phyloP scores from a whole-genome alignment of 2,329 filamentous ascomycete genomes.

The Microthyrium microscopicum region DNA sequence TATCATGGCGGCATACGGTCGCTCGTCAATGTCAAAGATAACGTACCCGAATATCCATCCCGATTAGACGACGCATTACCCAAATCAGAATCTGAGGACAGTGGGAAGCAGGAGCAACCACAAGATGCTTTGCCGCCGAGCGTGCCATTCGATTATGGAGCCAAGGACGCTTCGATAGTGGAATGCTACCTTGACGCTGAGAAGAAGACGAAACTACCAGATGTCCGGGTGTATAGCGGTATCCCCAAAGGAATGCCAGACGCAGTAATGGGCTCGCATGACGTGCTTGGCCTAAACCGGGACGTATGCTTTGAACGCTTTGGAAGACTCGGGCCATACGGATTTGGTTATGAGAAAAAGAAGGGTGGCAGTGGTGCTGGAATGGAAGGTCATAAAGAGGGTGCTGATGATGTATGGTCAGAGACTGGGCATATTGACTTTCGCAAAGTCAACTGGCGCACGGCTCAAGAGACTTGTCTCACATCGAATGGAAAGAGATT shows the following conservation, averaged over 20 bases:
- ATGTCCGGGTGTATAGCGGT: conserved; percentile 57
- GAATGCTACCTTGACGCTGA: conserved; percentile 66
- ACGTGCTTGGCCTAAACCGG: conserved; percentile 59
- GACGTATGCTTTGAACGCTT: conserved; percentile 90
- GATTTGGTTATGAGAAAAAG: conserved; percentile 65
- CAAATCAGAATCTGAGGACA: conserved; percentile 21
- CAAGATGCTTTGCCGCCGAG: conserved; percentile 15
- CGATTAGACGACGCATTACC: conserved; percentile 40
- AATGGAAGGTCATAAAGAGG: conserved; percentile 67
- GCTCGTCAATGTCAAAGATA: conserved; percentile 47
- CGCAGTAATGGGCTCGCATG: conserved; percentile 72
- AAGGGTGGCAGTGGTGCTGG: conserved; percentile 74
- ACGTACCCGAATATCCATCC: conserved; percentile 66
- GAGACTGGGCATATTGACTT: conserved; percentile 59
- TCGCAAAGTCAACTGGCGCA: conserved; percentile 59
- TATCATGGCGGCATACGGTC: conserved; percentile 80
- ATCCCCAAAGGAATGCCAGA: conserved; percentile 73
- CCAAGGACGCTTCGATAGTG: conserved; percentile 37
- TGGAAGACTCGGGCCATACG: conserved; percentile 76
- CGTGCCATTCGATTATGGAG: conserved; percentile 41
- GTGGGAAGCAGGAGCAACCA: conserved; percentile 20
- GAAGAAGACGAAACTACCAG: conserved; percentile 48
- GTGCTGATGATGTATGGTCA: conserved; percentile 64
- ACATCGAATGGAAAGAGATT: conserved; percentile 53
- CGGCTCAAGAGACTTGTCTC: conserved; percentile 50